Evolutionary conservation across 2,329 filamentous ascomycete species (phyloP).

Genomic region (Colletotrichum noveboracense): DNA sequence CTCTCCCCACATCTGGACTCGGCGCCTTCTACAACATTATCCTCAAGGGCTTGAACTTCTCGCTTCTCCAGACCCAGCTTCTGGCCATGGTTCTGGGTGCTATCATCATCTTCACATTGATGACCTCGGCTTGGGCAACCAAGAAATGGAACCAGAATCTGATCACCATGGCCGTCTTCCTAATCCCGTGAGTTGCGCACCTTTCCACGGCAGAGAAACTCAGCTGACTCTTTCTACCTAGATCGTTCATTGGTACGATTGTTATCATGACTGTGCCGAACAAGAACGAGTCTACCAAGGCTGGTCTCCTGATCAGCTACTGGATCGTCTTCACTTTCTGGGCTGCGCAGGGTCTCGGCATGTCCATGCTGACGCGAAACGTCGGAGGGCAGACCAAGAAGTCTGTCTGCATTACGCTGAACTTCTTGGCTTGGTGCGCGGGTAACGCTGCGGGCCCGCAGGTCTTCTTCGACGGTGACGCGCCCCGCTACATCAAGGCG

Average conservation of each 20-base stretch:
- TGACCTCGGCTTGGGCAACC: not conserved
- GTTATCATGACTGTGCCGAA: conserved; percentile 10
- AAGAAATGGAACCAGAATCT: conserved; percentile 10
- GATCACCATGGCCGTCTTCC: conserved; percentile 22
- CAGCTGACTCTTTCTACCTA: not conserved
- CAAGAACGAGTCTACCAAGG: not conserved
- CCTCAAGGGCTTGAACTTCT: conserved; percentile 28
- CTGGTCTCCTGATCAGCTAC: not conserved
- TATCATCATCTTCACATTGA: conserved; percentile 3
- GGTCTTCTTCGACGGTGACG: conserved; percentile 36
- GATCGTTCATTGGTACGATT: not conserved
- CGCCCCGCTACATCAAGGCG: conserved; percentile 38
- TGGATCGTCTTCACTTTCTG: conserved; percentile 1
- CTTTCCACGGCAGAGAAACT: not conserved
- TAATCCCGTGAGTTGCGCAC: not conserved
- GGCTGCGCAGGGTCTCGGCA: conserved; percentile 5
- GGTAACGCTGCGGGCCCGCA: conserved; percentile 43
- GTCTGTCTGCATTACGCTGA: conserved; percentile 38
- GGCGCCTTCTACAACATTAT: conserved; percentile 29
- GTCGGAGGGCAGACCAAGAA: conserved; percentile 37
- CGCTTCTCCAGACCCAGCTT: conserved; percentile 27
- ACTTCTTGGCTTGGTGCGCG: conserved; percentile 40
- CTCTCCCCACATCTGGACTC: conserved; percentile 27
- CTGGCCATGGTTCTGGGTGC: conserved; percentile 28
- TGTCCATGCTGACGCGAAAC: conserved; percentile 27